A percentile compares a stretch with the other conserved stretches of the same genome.
Conservation (phyloP, 495 filamentous ascomycete genomes). For the Aspergillus indologenus region DNA sequence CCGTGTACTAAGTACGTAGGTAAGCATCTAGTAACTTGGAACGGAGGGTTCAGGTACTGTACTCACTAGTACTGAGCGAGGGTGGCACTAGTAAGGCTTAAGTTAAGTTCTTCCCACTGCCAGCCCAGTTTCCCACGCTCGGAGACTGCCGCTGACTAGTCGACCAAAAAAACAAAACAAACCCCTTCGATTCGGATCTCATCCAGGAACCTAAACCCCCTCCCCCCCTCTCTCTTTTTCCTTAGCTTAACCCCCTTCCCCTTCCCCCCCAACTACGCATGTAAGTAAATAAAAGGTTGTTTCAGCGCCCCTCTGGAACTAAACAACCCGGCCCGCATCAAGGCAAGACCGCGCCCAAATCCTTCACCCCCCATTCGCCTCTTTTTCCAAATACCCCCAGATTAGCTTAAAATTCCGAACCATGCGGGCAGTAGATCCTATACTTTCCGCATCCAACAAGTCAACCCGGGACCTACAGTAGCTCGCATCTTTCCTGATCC, state of each 20-base stretch:
- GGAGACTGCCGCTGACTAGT: neutral
- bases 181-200: neutral
- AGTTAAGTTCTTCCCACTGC: too few relatives aligned
- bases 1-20: too few relatives aligned
- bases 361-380: neutral
- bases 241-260: too few relatives aligned
- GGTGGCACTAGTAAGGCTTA: conserved; percentile 1
- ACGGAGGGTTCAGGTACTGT: conserved; percentile 6
- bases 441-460: neutral
- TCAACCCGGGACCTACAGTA: neutral
- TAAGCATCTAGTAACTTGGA: neutral
- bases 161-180: neutral
- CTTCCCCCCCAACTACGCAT: too few relatives aligned
- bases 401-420: neutral
- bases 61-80: conserved; percentile 4
- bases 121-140: neutral
- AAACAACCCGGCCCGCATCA: too few relatives aligned
- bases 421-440: neutral
- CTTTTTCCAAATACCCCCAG: neutral
- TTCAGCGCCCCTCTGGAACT: too few relatives aligned
- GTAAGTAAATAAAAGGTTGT: too few relatives aligned
- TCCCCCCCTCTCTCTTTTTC: too few relatives aligned
- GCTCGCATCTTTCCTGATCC: neutral
- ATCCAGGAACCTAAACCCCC: too few relatives aligned
- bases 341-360: neutral